Percentiles rank a stretch among this genome's conserved stretches.
These are phyloP conservation scores for Capsicum baccatum DNA, from an alignment of 257 asterid species.

Conservation along the genomic window DNA sequence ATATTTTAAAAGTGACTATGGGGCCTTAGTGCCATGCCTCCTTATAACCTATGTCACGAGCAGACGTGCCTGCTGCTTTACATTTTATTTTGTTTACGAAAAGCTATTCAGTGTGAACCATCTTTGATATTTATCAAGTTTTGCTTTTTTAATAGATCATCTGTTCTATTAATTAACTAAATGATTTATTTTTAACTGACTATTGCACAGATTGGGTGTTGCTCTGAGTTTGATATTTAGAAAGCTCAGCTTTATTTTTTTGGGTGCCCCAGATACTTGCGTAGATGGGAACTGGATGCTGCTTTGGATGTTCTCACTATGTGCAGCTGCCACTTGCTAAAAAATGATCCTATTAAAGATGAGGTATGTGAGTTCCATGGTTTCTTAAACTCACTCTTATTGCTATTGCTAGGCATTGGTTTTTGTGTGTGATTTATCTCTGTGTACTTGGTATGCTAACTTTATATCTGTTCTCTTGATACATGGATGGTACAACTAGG, in stretches of 20 bases:
- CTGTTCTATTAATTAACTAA: neutral
- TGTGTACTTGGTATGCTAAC: constrained; percentile 19
- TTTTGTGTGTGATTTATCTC: neutral
- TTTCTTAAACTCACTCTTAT: constrained; percentile 17
- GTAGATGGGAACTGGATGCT: constrained; percentile 87
- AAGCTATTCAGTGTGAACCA: neutral
- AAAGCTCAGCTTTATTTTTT: constrained; percentile 16
- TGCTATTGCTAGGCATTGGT: constrained; percentile 9
- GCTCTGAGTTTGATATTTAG: constrained; percentile 22
- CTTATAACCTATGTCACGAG: constrained; percentile 2
- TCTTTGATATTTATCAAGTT: neutral
- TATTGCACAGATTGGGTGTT: constrained; percentile 20
- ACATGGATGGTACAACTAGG: constrained; percentile 47
- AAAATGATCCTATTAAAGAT: constrained; percentile 63
- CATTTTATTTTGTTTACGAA: constrained; percentile 6
- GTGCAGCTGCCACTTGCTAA: constrained; percentile 91
- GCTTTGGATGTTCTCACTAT: constrained; percentile 93
- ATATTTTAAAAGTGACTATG: neutral
- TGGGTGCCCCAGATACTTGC: constrained; percentile 65
- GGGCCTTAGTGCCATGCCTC: constrained; percentile 4
- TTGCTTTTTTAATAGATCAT: neutral
- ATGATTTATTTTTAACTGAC: neutral
- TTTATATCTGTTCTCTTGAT: neutral
- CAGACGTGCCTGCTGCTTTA: neutral
- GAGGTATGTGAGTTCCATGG: constrained; percentile 58